Conservation (phyloP, 352 stramenopile genomes). For the Globisporangium abappressorium region DNA sequence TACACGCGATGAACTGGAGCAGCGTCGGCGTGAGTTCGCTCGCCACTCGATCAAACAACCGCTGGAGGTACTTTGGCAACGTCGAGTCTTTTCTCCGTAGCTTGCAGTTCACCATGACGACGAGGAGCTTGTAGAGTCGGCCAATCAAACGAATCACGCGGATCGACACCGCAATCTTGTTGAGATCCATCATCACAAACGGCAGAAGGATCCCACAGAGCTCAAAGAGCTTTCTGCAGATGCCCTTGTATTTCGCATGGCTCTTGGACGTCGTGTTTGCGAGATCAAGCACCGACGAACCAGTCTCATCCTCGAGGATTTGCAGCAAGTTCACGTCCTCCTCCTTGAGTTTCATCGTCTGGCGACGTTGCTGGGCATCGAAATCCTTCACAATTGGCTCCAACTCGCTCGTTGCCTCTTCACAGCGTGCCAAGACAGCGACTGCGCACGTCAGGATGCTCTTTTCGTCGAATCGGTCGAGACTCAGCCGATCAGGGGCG, state of each 20-base stretch:
- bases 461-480: conserved; percentile 30
- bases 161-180: conserved; percentile 28
- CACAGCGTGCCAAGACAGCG: conserved; percentile 29
- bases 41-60: conserved; percentile 47
- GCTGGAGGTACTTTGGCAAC: conserved; percentile 38
- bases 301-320: conserved; percentile 36
- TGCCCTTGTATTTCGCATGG: conserved; percentile 26
- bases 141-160: conserved; percentile 43
- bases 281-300: conserved; percentile 26
- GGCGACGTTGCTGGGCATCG: conserved; percentile 32
- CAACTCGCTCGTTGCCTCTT: conserved; percentile 28
- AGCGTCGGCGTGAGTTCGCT: conserved; percentile 36
- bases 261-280: conserved; percentile 14
- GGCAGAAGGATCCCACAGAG: conserved; percentile 34
- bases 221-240: conserved; percentile 35
- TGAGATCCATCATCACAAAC: conserved; percentile 50
- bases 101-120: conserved; percentile 35
- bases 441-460: conserved; percentile 30
- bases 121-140: conserved; percentile 54
- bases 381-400: conserved; percentile 34
- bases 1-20: conserved; percentile 50
- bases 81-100: conserved; percentile 39
- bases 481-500: conserved; percentile 17
- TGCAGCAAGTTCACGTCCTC: conserved; percentile 35
- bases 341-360: conserved; percentile 37